These are phyloP conservation scores for Aspergillus baeticus DNA, from an alignment of 495 filamentous ascomycete species.

Conservation along the genomic window DNA sequence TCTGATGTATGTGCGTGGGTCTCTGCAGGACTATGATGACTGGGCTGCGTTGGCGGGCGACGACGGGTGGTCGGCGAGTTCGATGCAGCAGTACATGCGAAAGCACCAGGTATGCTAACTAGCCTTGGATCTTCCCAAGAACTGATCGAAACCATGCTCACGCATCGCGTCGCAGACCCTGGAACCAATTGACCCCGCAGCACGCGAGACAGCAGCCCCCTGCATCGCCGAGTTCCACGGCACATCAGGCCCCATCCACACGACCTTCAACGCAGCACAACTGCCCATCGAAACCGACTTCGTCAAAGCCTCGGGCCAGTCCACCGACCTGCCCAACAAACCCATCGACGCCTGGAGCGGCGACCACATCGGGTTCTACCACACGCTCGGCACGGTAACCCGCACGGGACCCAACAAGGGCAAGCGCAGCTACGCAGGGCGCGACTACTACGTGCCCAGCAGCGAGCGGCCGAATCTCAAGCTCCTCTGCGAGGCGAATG, in stretches of 20 bases:
- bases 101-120: conserved; percentile 17
- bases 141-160: too few relatives aligned
- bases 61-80: conserved; percentile 41
- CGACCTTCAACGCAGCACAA: conserved; percentile 28
- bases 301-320: conserved; percentile 26
- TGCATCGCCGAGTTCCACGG: conserved; percentile 24
- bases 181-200: conserved; percentile 1
- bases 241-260: conserved; percentile 26
- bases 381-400: conserved; percentile 37
- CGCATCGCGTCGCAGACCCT: conserved; percentile 15
- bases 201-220: background rate
- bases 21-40: conserved; percentile 39
- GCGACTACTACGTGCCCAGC: conserved; percentile 26
- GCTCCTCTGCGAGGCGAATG: conserved; percentile 31
- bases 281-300: conserved; percentile 26
- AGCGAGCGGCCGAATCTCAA: conserved; percentile 24
- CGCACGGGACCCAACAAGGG: conserved; percentile 37
- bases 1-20: conserved; percentile 32
- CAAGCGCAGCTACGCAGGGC: conserved; percentile 52
- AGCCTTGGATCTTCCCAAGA: too few relatives aligned
- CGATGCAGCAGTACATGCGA: conserved; percentile 28
- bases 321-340: conserved; percentile 16
- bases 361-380: conserved; percentile 34
- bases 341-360: conserved; percentile 34
- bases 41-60: conserved; percentile 44